A percentile compares a stretch with the other conserved stretches of the same genome.
phyloP scores from a whole-genome alignment of 176 grass and related monocot genomes.

The Otatea glauca region DNA sequence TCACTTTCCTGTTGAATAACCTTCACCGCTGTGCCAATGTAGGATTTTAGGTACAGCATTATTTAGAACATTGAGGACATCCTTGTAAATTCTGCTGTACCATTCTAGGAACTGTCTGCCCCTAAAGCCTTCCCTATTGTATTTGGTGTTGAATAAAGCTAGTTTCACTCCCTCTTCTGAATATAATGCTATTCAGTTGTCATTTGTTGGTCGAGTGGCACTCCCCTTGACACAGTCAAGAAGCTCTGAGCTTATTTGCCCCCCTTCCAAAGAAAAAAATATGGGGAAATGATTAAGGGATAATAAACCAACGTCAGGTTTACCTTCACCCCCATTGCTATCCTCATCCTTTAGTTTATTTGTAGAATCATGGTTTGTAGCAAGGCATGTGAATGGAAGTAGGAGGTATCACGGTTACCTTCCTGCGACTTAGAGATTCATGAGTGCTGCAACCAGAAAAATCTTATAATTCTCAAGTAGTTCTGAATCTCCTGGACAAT shows the following conservation, averaged over 20 bases:
- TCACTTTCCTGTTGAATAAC: neutral
- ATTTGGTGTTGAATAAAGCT: conserved; percentile 22
- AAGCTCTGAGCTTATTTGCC: neutral
- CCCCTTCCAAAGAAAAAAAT: neutral
- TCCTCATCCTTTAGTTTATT: neutral
- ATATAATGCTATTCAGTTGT: neutral
- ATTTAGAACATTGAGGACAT: neutral
- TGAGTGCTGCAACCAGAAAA: neutral
- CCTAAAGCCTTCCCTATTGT: neutral
- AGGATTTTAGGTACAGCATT: neutral
- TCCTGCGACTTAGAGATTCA: neutral
- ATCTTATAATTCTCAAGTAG: neutral
- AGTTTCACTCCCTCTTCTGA: neutral
- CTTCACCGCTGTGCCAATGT: neutral
- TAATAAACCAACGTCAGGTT: neutral
- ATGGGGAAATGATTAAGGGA: neutral
- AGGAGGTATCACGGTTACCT: neutral
- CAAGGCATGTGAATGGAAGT: neutral
- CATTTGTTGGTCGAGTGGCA: neutral
- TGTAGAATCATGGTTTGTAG: neutral
- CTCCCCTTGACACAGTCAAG: neutral
- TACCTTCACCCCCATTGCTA: neutral
- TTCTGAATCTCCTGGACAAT: neutral
- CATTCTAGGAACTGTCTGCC: neutral
- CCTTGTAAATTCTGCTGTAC: neutral